Evolutionary conservation across 768 basidiomycete genomes (phyloP).

Genomic region (Podaxis mareebaensis): DNA sequence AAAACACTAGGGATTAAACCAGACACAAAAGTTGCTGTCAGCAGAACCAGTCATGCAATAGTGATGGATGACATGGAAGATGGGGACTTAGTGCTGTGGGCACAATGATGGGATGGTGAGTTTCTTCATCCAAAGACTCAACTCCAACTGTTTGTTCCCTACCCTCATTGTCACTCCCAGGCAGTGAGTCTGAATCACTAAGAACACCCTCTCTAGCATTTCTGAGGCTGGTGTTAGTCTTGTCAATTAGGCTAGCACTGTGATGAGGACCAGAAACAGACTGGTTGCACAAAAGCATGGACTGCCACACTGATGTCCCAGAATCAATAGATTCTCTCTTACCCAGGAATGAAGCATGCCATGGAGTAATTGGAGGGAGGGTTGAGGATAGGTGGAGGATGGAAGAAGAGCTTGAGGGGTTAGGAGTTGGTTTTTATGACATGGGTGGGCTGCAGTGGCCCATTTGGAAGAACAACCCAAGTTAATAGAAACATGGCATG

Average conservation of each 20-base stretch:
- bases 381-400: conserved; percentile 43
- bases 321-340: conserved; percentile 37
- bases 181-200: conserved; percentile 73
- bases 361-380: conserved; percentile 49
- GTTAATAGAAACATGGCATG: conserved; percentile 15
- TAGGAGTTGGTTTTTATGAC: conserved; percentile 50
- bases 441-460: conserved; percentile 28
- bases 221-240: conserved; percentile 42
- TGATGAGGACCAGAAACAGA: conserved; percentile 40
- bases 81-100: conserved; percentile 50
- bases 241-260: conserved; percentile 41
- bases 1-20: no score
- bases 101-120: not conserved
- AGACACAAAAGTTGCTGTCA: no score
- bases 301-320: conserved; percentile 29
- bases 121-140: conserved; percentile 38
- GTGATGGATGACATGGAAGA: no score
- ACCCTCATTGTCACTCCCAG: conserved; percentile 33
- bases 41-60: no score
- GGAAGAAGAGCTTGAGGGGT: conserved; percentile 59
- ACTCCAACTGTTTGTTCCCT: conserved; percentile 28
- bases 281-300: conserved; percentile 43
- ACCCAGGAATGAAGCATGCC: conserved; percentile 38
- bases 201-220: conserved; percentile 79
- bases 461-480: conserved; percentile 4